A percentile compares a stretch with the other conserved stretches of the same genome.
These are phyloP conservation scores for Ceratopteris richardii DNA, from an alignment of 75 land plant species.

Conservation along the genomic window DNA sequence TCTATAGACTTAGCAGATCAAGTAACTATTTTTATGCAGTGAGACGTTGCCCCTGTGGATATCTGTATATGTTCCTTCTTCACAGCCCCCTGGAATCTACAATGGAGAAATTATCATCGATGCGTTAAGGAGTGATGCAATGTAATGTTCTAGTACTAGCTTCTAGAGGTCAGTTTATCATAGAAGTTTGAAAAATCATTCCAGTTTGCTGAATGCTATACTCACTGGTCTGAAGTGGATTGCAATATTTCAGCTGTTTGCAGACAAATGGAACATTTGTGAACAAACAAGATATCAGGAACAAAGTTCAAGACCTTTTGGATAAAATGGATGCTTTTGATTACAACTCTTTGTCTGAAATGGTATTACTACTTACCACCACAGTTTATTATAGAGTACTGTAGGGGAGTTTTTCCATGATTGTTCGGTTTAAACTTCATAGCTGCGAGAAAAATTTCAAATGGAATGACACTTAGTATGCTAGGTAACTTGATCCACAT, in stretches of 20 bases:
- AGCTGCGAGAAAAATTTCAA: no score
- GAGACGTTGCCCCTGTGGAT: slow-evolving; percentile 87
- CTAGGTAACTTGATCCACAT: no score
- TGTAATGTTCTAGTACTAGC: slow-evolving; percentile 40
- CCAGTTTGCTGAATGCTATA: no score
- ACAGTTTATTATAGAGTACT: neutral
- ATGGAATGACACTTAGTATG: no score
- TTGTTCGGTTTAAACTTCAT: no score
- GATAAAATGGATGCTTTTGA: slow-evolving; percentile 7
- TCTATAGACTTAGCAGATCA: no score
- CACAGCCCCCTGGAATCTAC: slow-evolving; percentile 82
- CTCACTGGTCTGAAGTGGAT: no score
- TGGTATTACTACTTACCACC: slow-evolving; percentile 6
- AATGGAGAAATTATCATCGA: slow-evolving; percentile 73
- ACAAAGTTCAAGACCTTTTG: slow-evolving; percentile 12
- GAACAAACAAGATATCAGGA: slow-evolving; percentile 19
- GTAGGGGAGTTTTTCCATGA: no score
- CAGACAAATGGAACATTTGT: neutral
- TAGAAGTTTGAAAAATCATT: no score
- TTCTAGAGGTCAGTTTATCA: slow-evolving; percentile 26
- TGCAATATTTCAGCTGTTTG: neutral
- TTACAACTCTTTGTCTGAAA: slow-evolving; percentile 11
- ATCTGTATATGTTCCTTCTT: slow-evolving; percentile 75
- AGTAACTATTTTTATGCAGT: slow-evolving; percentile 39
- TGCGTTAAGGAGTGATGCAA: slow-evolving; percentile 59